Conservation (phyloP, 2,329 filamentous ascomycete species). For the Pseudocercospora pini-densiflorae region DNA sequence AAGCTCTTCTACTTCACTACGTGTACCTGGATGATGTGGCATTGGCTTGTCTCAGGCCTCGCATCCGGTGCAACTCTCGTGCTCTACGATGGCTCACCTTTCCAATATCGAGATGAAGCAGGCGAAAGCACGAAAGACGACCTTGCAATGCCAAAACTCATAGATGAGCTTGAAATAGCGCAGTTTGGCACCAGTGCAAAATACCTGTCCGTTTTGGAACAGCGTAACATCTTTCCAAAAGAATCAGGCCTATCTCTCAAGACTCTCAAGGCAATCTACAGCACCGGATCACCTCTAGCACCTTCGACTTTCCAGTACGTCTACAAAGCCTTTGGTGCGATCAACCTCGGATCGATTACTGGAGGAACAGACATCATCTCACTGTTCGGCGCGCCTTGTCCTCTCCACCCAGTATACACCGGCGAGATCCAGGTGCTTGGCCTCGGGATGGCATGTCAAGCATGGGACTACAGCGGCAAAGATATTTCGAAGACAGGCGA, state of each 20-base stretch:
- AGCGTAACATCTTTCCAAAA: slow-evolving; percentile 67
- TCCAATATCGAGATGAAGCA: slow-evolving; percentile 56
- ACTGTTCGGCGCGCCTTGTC: slow-evolving; percentile 83
- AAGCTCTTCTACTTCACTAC: slow-evolving; percentile 93
- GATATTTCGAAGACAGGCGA: slow-evolving; percentile 66
- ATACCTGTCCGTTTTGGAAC: slow-evolving; percentile 88
- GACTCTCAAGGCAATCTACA: slow-evolving; percentile 83
- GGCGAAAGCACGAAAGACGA: slow-evolving; percentile 66
- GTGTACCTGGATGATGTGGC: slow-evolving; percentile 99
- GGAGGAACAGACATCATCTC: slow-evolving; percentile 97
- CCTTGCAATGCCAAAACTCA: slow-evolving; percentile 79
- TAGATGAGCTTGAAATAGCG: slow-evolving; percentile 80
- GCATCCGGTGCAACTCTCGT: slow-evolving; percentile 82
- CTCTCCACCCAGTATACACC: slow-evolving; percentile 53
- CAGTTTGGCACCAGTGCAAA: slow-evolving; percentile 96
- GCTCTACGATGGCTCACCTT: slow-evolving; percentile 91
- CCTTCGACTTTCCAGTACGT: slow-evolving; percentile 93
- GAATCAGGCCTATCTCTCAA: slow-evolving; percentile 60
- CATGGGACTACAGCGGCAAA: slow-evolving; percentile 58
- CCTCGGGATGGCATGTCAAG: slow-evolving; percentile 56
- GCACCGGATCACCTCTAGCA: slow-evolving; percentile 87
- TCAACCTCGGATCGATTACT: slow-evolving; percentile 92
- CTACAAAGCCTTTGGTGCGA: slow-evolving; percentile 80
- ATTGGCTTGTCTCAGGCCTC: slow-evolving; percentile 89
- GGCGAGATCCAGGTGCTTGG: slow-evolving; percentile 57